These are phyloP conservation scores for Microdochium bolleyi DNA, from an alignment of 2,329 filamentous ascomycete genomes.

Conservation along the genomic window DNA sequence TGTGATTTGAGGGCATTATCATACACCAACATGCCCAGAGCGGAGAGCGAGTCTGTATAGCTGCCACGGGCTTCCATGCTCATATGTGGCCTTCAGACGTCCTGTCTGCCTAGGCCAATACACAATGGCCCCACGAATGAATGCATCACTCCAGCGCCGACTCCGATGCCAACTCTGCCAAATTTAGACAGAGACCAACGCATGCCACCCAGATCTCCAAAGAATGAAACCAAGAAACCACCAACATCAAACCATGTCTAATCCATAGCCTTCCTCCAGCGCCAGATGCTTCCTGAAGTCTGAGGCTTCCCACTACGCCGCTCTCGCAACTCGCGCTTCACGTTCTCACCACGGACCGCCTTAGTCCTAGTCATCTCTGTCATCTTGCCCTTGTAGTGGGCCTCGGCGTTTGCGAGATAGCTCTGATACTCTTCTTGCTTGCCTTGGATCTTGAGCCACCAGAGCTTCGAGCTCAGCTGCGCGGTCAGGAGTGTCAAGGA, in stretches of 20 bases:
- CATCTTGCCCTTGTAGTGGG: conserved; percentile 23
- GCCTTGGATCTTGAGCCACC: conserved; percentile 47
- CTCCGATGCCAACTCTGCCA: too few species aligned
- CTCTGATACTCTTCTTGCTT: conserved; percentile 34
- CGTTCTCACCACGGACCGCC: not conserved
- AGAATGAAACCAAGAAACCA: not conserved
- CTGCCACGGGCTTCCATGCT: too few species aligned
- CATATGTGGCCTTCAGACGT: too few species aligned
- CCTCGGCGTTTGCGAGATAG: conserved; percentile 39
- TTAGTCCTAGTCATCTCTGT: conserved; percentile 10
- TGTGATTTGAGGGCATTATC: too few species aligned
- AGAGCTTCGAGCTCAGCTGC: conserved; percentile 47
- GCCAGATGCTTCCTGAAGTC: not conserved
- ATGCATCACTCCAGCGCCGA: too few species aligned
- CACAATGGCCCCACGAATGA: too few species aligned
- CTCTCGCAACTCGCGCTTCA: not conserved
- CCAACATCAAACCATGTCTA: not conserved
- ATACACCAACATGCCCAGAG: too few species aligned
- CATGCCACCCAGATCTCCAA: too few species aligned
- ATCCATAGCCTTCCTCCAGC: not conserved
- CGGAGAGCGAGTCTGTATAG: too few species aligned
- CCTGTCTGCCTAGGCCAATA: too few species aligned
- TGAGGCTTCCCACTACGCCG: not conserved
- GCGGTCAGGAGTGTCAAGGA: conserved; percentile 40
- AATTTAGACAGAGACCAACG: too few species aligned